Conservation (phyloP, 2,329 filamentous ascomycete species). For the Epichloe amarillans region DNA sequence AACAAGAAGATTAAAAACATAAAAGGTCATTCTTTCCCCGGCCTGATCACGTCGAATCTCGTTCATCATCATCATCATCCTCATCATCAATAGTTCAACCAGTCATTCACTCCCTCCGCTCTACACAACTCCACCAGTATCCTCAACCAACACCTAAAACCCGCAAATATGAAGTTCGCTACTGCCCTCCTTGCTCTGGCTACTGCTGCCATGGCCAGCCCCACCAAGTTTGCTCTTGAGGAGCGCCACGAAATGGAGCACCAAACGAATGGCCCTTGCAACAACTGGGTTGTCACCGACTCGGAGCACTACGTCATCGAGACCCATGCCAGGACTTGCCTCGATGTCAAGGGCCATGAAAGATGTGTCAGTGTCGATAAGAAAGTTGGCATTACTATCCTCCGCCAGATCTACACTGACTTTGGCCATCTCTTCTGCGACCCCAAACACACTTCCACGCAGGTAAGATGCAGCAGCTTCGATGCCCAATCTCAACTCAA, state of each 20-base stretch:
- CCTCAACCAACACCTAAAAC: background rate
- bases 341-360: no score
- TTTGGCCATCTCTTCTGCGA: background rate
- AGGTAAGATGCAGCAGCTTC: background rate
- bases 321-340: background rate
- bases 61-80: background rate
- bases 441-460: background rate
- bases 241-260: background rate
- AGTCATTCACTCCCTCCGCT: background rate
- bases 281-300: conserved; percentile 1
- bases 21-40: background rate
- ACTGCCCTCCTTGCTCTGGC: background rate
- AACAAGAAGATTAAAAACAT: background rate
- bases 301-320: background rate
- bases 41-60: background rate
- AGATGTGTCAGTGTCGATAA: no score
- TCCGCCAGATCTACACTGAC: no score
- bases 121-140: background rate
- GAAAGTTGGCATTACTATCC: no score
- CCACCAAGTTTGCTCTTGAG: background rate
- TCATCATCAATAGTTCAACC: background rate
- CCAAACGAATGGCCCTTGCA: background rate
- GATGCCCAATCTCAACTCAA: no score
- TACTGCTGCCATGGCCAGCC: conserved; percentile 2
- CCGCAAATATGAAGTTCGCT: conserved; percentile 2